Conservation (phyloP, 768 basidiomycete species). For the Suillus ampliporus region DNA sequence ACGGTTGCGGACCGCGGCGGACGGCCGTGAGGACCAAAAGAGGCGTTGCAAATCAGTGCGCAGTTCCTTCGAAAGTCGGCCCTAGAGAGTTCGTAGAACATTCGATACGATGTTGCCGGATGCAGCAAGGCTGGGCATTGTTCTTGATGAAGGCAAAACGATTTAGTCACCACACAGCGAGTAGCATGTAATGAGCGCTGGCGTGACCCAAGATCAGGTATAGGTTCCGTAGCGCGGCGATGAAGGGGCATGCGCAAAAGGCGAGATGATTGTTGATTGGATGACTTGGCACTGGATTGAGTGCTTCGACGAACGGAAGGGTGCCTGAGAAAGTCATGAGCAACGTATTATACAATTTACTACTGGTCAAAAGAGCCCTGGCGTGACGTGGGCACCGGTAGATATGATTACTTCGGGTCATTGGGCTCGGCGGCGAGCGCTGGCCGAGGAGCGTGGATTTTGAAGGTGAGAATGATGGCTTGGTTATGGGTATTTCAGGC, state of each 20-base stretch:
- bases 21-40: slow-evolving; percentile 20
- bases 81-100: slow-evolving; percentile 20
- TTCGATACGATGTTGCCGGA: slow-evolving; percentile 18
- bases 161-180: slow-evolving; percentile 10
- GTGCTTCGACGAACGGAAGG: slow-evolving; percentile 4
- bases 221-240: slow-evolving; percentile 8
- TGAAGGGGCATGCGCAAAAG: slow-evolving; percentile 12
- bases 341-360: slow-evolving; percentile 14
- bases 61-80: slow-evolving; percentile 19
- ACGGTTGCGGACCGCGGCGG: slow-evolving; percentile 16
- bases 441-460: slow-evolving; percentile 19
- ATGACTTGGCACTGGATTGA: slow-evolving; percentile 6
- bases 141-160: slow-evolving; percentile 9
- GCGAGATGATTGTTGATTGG: slow-evolving; percentile 11
- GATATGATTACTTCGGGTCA: slow-evolving; percentile 11
- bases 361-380: neutral
- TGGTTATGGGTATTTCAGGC: slow-evolving; percentile 13
- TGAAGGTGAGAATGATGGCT: slow-evolving; percentile 20
- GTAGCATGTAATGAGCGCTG: slow-evolving; percentile 13
- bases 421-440: slow-evolving; percentile 15
- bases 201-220: slow-evolving; percentile 11
- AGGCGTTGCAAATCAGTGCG: slow-evolving; percentile 5
- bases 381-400: slow-evolving; percentile 14
- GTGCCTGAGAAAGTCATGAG: slow-evolving; percentile 14
- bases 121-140: slow-evolving; percentile 17